phyloP scores from a whole-genome alignment of 352 stramenopile species.

The Pythium dissimile region DNA sequence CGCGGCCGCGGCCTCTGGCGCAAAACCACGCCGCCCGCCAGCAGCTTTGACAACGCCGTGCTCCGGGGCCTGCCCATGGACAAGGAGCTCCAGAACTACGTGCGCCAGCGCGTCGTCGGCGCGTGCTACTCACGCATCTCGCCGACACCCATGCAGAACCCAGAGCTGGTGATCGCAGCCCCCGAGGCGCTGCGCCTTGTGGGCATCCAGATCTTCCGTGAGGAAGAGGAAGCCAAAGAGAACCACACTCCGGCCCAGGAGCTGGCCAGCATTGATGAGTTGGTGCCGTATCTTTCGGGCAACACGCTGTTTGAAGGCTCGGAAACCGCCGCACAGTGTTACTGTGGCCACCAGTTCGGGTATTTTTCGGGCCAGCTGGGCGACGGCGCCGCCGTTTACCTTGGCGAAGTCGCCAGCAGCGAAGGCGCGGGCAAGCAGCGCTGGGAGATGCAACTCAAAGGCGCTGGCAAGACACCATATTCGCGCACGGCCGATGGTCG shows the following conservation, averaged over 20 bases:
- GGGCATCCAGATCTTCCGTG: conserved; percentile 41
- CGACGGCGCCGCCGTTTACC: conserved; percentile 87
- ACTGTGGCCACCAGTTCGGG: conserved; percentile 91
- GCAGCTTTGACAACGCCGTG: conserved; percentile 57
- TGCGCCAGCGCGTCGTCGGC: conserved; percentile 42
- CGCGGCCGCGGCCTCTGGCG: conserved; percentile 41
- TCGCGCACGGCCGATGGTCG: conserved; percentile 92
- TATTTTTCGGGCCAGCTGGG: conserved; percentile 91
- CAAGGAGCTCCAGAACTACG: conserved; percentile 40
- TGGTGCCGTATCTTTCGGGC: conserved; percentile 60
- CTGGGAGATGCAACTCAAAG: conserved; percentile 97
- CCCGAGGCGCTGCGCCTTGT: conserved; percentile 50
- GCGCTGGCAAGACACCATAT: conserved; percentile 94
- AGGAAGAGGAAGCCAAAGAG: conserved; percentile 1
- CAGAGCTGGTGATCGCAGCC: conserved; percentile 56
- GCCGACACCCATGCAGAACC: conserved; percentile 55
- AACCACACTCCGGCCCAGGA: conserved; percentile 25
- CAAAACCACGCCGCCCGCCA: conserved; percentile 23
- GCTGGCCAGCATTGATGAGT: conserved; percentile 32
- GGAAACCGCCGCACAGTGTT: conserved; percentile 84
- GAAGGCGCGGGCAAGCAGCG: conserved; percentile 27
- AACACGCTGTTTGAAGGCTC: conserved; percentile 75
- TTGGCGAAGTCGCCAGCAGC: conserved; percentile 72
- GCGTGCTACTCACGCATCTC: conserved; percentile 64
- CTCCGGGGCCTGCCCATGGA: conserved; percentile 65